Conservation (phyloP, 345 rosid species). For the Sonneratia caseolaris region DNA sequence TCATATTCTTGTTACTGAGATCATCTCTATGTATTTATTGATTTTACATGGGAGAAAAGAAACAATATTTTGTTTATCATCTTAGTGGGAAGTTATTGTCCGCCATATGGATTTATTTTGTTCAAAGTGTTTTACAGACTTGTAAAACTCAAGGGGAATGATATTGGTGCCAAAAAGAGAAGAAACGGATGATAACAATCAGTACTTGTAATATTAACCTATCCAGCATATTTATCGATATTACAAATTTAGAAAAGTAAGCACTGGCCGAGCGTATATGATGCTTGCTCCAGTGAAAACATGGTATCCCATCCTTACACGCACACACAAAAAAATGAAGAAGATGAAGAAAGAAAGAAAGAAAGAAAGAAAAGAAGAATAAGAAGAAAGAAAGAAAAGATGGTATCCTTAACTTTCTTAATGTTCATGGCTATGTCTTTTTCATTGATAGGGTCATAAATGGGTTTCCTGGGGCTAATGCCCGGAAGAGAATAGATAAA, state of each 20-base stretch:
- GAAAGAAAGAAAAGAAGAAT: no score
- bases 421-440: background rate
- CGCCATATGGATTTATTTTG: background rate
- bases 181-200: background rate
- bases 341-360: no score
- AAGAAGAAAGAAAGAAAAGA: no score
- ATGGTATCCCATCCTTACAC: background rate
- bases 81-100: background rate
- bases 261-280: background rate
- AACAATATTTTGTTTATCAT: background rate
- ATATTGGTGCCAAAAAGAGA: background rate
- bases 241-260: background rate
- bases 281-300: no score
- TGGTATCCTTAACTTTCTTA: background rate
- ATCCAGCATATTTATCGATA: background rate
- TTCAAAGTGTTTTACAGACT: background rate
- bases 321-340: no score
- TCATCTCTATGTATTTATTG: background rate
- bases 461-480: constrained; percentile 63
- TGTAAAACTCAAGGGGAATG: background rate
- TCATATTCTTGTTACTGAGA: background rate
- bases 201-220: background rate
- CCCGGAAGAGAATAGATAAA: constrained; percentile 71
- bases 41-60: background rate
- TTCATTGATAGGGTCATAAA: constrained; percentile 37